Evolutionary conservation across 164 flowering plant genomes (phyloP).

Genomic region (Berberis vulgaris): DNA sequence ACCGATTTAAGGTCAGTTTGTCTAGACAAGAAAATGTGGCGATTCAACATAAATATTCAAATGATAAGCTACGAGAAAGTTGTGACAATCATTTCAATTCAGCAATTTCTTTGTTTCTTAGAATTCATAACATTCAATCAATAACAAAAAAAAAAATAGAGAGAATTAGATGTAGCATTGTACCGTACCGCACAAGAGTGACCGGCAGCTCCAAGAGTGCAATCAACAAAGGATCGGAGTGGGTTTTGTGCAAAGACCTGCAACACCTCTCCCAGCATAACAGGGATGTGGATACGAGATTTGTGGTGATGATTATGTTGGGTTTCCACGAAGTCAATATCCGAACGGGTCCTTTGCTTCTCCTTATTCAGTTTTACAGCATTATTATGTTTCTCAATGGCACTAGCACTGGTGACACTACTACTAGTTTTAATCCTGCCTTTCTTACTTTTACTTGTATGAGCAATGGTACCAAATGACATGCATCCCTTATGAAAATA

Average conservation of each 20-base stretch:
- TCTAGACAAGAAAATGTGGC: not conserved
- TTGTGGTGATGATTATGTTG: constrained; percentile 5
- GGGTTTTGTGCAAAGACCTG: constrained; percentile 47
- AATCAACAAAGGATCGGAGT: constrained; percentile 72
- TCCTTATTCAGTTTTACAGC: not conserved
- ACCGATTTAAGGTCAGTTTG: too few relatives aligned
- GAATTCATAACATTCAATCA: not conserved
- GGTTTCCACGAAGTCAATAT: constrained; percentile 32
- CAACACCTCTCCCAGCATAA: constrained; percentile 80
- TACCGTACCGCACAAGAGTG: constrained; percentile 72
- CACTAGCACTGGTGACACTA: not conserved
- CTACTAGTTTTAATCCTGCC: not conserved
- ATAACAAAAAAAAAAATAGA: not conserved
- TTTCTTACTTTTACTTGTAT: too few relatives aligned
- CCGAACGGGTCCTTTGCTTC: constrained; percentile 85
- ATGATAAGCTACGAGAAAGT: not conserved
- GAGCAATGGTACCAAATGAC: too few relatives aligned
- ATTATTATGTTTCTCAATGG: too few relatives aligned
- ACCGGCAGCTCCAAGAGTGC: constrained; percentile 93
- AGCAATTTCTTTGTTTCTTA: not conserved
- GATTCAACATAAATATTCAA: not conserved
- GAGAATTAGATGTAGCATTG: not conserved
- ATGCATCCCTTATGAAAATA: too few relatives aligned
- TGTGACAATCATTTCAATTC: not conserved
- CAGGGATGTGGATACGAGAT: constrained; percentile 58